Conservation (phyloP, 2,329 filamentous ascomycete genomes). For the Colletotrichum cuscutae region DNA sequence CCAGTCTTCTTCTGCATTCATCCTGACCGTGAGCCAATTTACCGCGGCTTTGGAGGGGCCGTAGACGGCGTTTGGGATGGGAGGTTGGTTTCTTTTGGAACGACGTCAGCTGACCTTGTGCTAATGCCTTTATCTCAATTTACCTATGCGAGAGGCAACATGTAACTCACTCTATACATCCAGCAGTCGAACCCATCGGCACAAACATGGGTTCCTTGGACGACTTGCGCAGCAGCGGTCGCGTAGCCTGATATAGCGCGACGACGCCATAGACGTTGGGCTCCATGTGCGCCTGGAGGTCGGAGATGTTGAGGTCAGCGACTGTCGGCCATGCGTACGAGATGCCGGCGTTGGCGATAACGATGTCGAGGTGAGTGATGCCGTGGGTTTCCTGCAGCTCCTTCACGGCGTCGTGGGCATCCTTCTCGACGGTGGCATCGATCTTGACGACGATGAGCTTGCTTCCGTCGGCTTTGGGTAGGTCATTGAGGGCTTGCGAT, state of each 20-base stretch:
- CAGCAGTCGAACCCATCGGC: background rate
- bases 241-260: slow-evolving; percentile 38
- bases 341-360: slow-evolving; percentile 64
- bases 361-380: slow-evolving; percentile 57
- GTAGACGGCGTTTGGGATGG: slow-evolving; percentile 12
- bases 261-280: slow-evolving; percentile 46
- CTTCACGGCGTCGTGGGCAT: slow-evolving; percentile 46
- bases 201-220: background rate
- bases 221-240: slow-evolving; percentile 40
- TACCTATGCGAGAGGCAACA: too few species aligned
- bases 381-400: slow-evolving; percentile 42
- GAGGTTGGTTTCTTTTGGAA: background rate
- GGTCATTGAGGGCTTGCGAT: slow-evolving; percentile 33
- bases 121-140: too few species aligned
- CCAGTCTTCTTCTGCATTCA: slow-evolving; percentile 25
- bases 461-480: slow-evolving; percentile 49
- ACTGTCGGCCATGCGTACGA: slow-evolving; percentile 44
- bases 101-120: background rate
- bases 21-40: slow-evolving; percentile 13
- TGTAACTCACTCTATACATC: background rate
- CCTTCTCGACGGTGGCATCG: slow-evolving; percentile 45
- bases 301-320: slow-evolving; percentile 45
- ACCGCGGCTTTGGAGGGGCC: slow-evolving; percentile 13
- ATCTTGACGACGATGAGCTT: slow-evolving; percentile 51
- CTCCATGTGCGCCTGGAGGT: slow-evolving; percentile 50